Conservation (phyloP, 768 basidiomycete species). For the Pisolithus marmoratus region DNA sequence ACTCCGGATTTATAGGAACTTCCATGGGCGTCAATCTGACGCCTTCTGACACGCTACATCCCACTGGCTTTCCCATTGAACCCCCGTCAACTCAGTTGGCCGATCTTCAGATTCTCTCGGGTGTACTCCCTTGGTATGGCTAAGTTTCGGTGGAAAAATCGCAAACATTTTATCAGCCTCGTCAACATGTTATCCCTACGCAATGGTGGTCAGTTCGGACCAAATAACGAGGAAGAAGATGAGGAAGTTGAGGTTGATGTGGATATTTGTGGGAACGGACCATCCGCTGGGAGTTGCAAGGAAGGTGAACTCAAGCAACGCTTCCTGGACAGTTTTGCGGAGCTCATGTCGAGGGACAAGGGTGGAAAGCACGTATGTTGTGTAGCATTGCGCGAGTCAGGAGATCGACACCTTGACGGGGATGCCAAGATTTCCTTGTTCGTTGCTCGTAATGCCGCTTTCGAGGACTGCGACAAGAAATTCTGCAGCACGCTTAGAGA, state of each 20-base stretch:
- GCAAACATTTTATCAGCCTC: not conserved
- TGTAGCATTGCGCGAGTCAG: not conserved
- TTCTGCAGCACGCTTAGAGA: not conserved
- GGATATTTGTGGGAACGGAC: not conserved
- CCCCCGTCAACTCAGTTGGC: too few species aligned
- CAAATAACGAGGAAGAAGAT: not conserved
- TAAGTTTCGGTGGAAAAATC: not conserved
- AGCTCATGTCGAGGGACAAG: not conserved
- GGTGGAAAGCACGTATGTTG: not conserved
- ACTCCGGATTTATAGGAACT: too few species aligned
- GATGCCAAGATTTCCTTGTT: not conserved
- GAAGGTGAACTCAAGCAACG: not conserved
- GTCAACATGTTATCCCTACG: not conserved
- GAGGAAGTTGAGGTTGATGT: conserved; percentile 3
- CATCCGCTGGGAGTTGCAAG: not conserved
- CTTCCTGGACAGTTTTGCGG: not conserved
- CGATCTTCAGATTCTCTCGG: too few species aligned
- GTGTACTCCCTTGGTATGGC: not conserved
- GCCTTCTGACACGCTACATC: too few species aligned
- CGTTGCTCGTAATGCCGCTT: not conserved
- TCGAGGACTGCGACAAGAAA: not conserved
- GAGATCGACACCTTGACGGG: not conserved
- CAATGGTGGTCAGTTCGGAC: not conserved
- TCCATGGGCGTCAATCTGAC: too few species aligned
- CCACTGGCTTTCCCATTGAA: too few species aligned